Percentiles rank a stretch among this genome's conserved stretches.
phyloP scores from a whole-genome alignment of 2,329 filamentous ascomycete species.

The Ceratocystis variospora region DNA sequence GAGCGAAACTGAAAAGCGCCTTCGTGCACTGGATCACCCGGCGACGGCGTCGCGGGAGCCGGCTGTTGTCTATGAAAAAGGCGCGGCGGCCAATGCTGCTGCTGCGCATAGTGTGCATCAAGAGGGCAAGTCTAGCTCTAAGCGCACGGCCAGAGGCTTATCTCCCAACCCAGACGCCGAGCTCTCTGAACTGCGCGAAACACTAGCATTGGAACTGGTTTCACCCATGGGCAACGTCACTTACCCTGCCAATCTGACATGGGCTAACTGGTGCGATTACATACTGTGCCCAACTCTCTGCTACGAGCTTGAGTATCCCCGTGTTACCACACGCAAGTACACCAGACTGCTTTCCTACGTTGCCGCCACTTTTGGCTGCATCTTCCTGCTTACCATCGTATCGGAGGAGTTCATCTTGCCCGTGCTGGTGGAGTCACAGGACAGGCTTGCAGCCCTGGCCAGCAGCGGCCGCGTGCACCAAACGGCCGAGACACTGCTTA shows the following conservation, averaged over 20 bases:
- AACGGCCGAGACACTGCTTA: conserved; percentile 52
- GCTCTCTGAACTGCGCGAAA: conserved; percentile 61
- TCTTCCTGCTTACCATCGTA: conserved; percentile 81
- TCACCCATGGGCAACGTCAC: conserved; percentile 81
- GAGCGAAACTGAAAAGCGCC: conserved; percentile 67
- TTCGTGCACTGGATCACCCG: conserved; percentile 66
- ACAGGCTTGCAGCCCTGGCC: conserved; percentile 29
- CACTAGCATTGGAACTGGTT: conserved; percentile 79
- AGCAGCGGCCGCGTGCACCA: not conserved
- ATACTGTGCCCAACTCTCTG: conserved; percentile 88
- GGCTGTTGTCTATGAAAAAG: conserved; percentile 59
- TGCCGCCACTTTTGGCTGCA: conserved; percentile 83
- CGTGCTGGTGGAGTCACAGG: conserved; percentile 59
- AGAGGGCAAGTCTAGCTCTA: conserved; percentile 17
- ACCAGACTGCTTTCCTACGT: conserved; percentile 71
- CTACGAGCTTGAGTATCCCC: conserved; percentile 94
- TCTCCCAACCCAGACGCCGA: conserved; percentile 30
- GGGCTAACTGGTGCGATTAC: conserved; percentile 72
- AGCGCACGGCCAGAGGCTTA: conserved; percentile 20
- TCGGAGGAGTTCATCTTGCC: conserved; percentile 94
- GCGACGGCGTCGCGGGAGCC: conserved; percentile 49
- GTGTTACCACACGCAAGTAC: conserved; percentile 62
- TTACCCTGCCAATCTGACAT: conserved; percentile 78
- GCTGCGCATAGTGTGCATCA: conserved; percentile 19
- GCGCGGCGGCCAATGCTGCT: conserved; percentile 29